Evolutionary conservation across 192 early-diverging fungal genomes (phyloP), one percentile per base, ranked within the genome.

Genomic region (Podila epicladia): DNA sequence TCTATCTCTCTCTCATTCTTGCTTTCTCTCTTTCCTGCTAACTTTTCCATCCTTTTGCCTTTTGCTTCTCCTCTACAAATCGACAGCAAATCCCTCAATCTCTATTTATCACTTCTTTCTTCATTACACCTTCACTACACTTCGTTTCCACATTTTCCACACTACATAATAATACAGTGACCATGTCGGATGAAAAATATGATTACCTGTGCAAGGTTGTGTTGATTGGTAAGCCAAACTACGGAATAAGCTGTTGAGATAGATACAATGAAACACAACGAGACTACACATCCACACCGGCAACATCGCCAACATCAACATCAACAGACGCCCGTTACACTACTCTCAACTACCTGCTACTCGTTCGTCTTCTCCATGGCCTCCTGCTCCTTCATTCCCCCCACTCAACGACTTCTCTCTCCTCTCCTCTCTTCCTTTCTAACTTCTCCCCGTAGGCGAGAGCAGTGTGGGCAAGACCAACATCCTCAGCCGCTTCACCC

Each of bases 121-220:
- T 24, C 29, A 6, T 20, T 19, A 19, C 70, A 41, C 60, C n/a
- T 53, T 35, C 69, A 29, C 59, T 26, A 9, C 48, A 29, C 33
- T 41, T 28, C 50, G 20, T n/a, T 35, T 35, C 33, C 58, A 24
- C 28, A 7, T 28, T 12, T 35, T 3, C 31, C 24, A 29, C 58
- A 61, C 22, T 19, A 61, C 20, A 28, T 19, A 24, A 61, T 61
- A 37, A 24, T 17, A 38, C 31, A 9, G 37, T 41, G 49, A 64
- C 20, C 83, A 74, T 78, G 53, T 85, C 82, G 33, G 85, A 85
- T 63, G 88, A 89, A 65, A 84, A 87, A 58, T 89, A 89, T 62
- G 88, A 89, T 64, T 89, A 85, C 48, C 75, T 89, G 24, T 87
- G 88, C 75, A 90, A 90, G 69, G 74, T 93, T 74, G 92, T 93